Percentiles rank a stretch among this genome's conserved stretches.
Evolutionary conservation across 306 rosid species (phyloP).

Genomic region (Medicago arabica): DNA sequence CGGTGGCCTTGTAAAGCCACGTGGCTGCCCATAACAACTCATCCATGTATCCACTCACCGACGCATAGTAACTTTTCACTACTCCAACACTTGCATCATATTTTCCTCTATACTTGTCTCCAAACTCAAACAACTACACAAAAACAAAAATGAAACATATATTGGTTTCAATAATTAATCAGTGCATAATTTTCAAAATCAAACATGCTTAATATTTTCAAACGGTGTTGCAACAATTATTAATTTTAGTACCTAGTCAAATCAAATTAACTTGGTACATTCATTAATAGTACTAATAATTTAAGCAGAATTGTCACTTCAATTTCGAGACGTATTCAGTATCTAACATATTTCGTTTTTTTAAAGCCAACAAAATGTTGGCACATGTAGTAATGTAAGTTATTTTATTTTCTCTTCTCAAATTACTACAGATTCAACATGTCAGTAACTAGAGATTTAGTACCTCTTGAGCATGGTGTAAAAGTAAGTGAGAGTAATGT

Average conservation of each 20-base stretch:
- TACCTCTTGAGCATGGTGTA: constrained; percentile 91
- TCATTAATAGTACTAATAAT: not conserved
- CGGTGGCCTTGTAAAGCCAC: constrained; percentile 99
- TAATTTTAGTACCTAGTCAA: constrained; percentile 28
- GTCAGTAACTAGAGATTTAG: not conserved
- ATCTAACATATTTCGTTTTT: too few species aligned
- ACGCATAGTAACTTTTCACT: constrained; percentile 94
- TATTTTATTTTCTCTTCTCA: too few species aligned
- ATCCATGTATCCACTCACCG: constrained; percentile 98
- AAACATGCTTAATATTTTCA: not conserved
- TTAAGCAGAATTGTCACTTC: too few species aligned
- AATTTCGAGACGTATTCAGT: too few species aligned
- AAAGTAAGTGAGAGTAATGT: constrained; percentile 84
- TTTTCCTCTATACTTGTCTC: constrained; percentile 83
- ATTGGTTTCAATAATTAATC: not conserved
- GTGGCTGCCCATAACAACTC: constrained; percentile 94
- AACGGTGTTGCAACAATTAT: not conserved
- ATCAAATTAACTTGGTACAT: not conserved
- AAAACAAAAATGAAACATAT: not conserved
- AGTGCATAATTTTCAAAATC: not conserved
- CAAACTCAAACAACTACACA: constrained; percentile 86
- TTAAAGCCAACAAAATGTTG: too few species aligned
- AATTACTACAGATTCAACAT: not conserved
- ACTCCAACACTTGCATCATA: constrained; percentile 80
- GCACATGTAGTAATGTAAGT: too few species aligned